A percentile compares a stretch with the other conserved stretches of the same genome.
Conservation (phyloP, 83 land plant genomes). For the Picea abies region DNA sequence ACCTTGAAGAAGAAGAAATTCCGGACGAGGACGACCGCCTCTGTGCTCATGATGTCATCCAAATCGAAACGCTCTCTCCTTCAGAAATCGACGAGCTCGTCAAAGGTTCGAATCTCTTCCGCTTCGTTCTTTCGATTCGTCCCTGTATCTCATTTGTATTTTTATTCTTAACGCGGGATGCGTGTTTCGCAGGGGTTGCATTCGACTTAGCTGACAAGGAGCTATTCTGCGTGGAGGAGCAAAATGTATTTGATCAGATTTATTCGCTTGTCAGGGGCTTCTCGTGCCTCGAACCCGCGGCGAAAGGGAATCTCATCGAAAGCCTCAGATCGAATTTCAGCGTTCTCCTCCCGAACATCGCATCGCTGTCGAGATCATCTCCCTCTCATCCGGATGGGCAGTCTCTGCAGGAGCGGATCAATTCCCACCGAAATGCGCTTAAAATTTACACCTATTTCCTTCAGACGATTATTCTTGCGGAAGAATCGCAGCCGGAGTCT, state of each 20-base stretch:
- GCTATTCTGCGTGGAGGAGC: constrained; percentile 88
- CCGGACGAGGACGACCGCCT: constrained; percentile 48
- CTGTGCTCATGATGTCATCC: constrained; percentile 45
- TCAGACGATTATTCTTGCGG: constrained; percentile 50
- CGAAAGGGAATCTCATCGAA: constrained; percentile 72
- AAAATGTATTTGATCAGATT: constrained; percentile 79
- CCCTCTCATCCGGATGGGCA: constrained; percentile 37
- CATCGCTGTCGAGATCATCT: constrained; percentile 51
- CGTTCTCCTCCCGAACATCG: constrained; percentile 80
- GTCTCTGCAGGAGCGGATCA: constrained; percentile 44
- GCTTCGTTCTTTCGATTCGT: background rate
- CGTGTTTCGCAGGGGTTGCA: constrained; percentile 6
- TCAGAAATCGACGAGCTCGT: constrained; percentile 76
- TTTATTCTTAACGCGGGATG: background rate
- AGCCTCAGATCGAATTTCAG: constrained; percentile 89
- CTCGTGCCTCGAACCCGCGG: constrained; percentile 41
- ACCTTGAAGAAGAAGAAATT: constrained; percentile 51
- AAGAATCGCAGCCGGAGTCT: constrained; percentile 54
- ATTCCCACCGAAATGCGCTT: constrained; percentile 81
- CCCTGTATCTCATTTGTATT: background rate
- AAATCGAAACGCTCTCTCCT: constrained; percentile 42
- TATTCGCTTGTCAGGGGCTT: constrained; percentile 83
- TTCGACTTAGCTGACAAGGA: constrained; percentile 54
- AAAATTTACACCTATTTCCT: constrained; percentile 88
- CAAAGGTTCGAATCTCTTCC: constrained; percentile 50